A percentile compares a stretch with the other conserved stretches of the same genome.
Evolutionary conservation across 1,139 yeast species (phyloP).

Genomic region (Hanseniaspora gamundiae): DNA sequence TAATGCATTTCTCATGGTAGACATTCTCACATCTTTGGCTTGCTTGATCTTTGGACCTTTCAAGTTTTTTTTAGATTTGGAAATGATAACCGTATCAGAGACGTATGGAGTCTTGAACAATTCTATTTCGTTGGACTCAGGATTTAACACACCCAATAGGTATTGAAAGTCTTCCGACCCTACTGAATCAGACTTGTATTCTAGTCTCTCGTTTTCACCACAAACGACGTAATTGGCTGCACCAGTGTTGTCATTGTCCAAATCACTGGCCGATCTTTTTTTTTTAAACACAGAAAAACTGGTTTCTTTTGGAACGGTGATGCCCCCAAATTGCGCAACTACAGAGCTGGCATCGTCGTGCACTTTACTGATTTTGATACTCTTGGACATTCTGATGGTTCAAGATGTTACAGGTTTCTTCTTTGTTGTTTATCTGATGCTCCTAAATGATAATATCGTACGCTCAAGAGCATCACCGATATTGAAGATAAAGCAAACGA

Average conservation of each 20-base stretch:
- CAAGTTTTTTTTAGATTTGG: conserved; percentile 38
- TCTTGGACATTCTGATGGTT: not conserved
- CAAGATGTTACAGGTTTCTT: not conserved
- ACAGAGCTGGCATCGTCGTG: conserved; percentile 26
- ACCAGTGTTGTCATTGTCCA: conserved; percentile 10
- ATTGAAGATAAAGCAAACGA: not conserved
- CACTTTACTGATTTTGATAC: conserved; percentile 13
- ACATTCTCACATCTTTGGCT: conserved; percentile 36
- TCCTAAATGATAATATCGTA: too few species aligned
- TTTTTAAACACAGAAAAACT: conserved; percentile 52
- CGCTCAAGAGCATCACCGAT: too few species aligned
- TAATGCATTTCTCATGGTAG: conserved; percentile 60
- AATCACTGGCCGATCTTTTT: conserved; percentile 31
- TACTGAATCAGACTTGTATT: conserved; percentile 43
- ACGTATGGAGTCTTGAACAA: conserved; percentile 50
- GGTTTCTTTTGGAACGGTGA: conserved; percentile 46
- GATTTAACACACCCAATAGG: conserved; percentile 61
- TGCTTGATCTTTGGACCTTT: conserved; percentile 54
- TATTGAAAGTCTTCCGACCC: conserved; percentile 28
- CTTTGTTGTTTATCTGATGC: too few species aligned
- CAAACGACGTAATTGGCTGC: conserved; percentile 35
- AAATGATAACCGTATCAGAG: conserved; percentile 39
- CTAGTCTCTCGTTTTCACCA: conserved; percentile 66
- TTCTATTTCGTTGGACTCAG: conserved; percentile 44
- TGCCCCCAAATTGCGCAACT: conserved; percentile 54